Conservation (phyloP, 2,329 filamentous ascomycete genomes). For the Nemania serpens region DNA sequence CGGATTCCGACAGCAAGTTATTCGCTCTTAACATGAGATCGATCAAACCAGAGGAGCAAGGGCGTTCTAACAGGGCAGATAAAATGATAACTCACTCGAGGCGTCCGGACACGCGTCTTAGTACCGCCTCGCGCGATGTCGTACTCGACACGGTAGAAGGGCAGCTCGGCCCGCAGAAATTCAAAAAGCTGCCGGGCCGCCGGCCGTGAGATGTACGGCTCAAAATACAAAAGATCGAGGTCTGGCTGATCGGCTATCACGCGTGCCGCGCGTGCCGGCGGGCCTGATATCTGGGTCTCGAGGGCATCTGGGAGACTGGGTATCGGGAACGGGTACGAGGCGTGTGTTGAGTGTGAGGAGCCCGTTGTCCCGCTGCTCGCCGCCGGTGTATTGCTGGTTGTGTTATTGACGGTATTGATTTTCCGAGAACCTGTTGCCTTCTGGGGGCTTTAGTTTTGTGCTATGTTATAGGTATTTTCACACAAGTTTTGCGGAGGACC, state of each 20-base stretch:
- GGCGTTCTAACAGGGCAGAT: not conserved
- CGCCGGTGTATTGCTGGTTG: not conserved
- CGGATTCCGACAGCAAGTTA: no score
- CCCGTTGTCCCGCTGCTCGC: constrained; percentile 13
- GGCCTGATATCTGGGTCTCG: constrained; percentile 45
- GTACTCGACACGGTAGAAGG: constrained; percentile 78
- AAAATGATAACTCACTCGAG: constrained; percentile 12
- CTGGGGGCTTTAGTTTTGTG: not conserved
- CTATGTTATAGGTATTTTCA: not conserved
- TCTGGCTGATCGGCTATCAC: constrained; percentile 69
- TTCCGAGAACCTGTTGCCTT: not conserved
- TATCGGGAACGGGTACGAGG: constrained; percentile 58
- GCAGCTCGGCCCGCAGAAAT: constrained; percentile 71
- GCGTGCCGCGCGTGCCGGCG: constrained; percentile 58
- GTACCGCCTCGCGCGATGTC: constrained; percentile 68
- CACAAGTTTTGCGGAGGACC: no score
- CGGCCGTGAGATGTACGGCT: constrained; percentile 68
- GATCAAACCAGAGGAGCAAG: not conserved
- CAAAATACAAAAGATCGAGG: constrained; percentile 75
- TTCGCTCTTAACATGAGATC: no score
- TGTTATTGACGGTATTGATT: not conserved
- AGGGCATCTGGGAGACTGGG: constrained; percentile 47
- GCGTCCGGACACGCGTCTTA: constrained; percentile 64
- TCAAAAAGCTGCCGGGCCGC: constrained; percentile 66
- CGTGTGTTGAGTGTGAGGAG: constrained; percentile 49